Evolutionary conservation across 192 early-diverging fungal species (phyloP).

Genomic region (Nowakowskiella sp.): DNA sequence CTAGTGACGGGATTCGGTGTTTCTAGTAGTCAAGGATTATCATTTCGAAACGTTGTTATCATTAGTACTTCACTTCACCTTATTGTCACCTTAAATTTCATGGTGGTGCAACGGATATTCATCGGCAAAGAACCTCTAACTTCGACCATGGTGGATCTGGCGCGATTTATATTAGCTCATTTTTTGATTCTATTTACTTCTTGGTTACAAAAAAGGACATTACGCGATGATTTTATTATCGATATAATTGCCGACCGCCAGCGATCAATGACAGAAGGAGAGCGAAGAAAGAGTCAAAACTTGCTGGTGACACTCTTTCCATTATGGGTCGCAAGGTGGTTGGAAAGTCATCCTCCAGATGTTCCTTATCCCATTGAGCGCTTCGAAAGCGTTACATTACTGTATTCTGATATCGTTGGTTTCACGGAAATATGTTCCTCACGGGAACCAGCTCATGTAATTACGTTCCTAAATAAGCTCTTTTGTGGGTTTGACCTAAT

Average conservation of each 20-base stretch:
- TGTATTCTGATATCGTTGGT: background rate
- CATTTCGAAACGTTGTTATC: background rate
- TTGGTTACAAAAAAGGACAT: background rate
- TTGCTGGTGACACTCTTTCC: background rate
- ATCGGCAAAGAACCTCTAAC: background rate
- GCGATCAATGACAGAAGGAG: background rate
- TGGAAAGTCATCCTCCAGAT: background rate
- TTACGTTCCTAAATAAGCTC: background rate
- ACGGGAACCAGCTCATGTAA: background rate
- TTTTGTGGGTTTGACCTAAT: conserved; percentile 1
- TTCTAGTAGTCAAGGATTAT: background rate
- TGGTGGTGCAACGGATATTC: background rate
- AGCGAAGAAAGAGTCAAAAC: background rate
- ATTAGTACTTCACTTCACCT: background rate
- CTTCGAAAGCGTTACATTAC: background rate
- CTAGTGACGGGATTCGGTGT: background rate
- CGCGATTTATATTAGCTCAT: background rate
- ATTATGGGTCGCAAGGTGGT: background rate
- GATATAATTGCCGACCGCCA: background rate
- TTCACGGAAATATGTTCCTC: background rate
- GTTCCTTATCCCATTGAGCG: background rate
- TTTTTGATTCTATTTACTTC: background rate
- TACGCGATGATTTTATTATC: background rate
- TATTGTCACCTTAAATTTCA: background rate
- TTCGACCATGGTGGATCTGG: background rate